Evolutionary conservation across 139 green algal species (phyloP).

Genomic region (Chlamydomonas applanata): DNA sequence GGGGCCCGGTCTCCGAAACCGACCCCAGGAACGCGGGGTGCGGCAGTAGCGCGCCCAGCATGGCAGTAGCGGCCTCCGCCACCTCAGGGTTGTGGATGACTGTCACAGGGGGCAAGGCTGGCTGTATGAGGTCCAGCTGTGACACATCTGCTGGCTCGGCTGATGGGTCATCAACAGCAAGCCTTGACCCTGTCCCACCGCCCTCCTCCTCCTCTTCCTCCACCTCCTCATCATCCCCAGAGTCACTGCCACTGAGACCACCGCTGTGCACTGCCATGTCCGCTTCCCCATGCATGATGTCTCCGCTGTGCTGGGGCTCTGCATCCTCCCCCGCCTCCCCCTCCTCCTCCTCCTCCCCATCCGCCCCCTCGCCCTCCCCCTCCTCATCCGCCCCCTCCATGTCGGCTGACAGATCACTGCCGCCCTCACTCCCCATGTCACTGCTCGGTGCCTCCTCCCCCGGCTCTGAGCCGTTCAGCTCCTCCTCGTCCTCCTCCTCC

Average conservation of each 20-base stretch:
- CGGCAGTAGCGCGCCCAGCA: slow-evolving; percentile 4
- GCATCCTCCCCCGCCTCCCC: neutral
- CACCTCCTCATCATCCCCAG: too few relatives aligned
- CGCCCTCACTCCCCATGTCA: too few relatives aligned
- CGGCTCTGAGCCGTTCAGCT: too few relatives aligned
- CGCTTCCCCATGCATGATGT: too few relatives aligned
- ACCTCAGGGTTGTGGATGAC: neutral
- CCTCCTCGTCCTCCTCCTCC: too few relatives aligned
- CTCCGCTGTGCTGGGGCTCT: too few relatives aligned
- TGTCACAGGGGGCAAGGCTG: neutral
- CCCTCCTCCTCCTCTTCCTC: neutral
- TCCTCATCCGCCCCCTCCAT: too few relatives aligned
- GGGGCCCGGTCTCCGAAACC: neutral
- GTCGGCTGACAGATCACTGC: too few relatives aligned
- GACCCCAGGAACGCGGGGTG: slow-evolving; percentile 1
- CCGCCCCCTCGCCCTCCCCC: neutral
- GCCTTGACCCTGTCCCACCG: neutral
- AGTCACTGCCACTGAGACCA: too few relatives aligned
- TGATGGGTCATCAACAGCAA: neutral
- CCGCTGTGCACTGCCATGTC: too few relatives aligned
- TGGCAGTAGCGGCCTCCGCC: neutral
- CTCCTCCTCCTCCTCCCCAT: neutral
- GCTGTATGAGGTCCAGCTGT: neutral
- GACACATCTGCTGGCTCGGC: neutral
- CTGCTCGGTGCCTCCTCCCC: too few relatives aligned